Percentiles rank a stretch among this genome's conserved stretches.
Evolutionary conservation across 805 yeast species (phyloP).

Genomic region (Ogataea haglerorum): DNA sequence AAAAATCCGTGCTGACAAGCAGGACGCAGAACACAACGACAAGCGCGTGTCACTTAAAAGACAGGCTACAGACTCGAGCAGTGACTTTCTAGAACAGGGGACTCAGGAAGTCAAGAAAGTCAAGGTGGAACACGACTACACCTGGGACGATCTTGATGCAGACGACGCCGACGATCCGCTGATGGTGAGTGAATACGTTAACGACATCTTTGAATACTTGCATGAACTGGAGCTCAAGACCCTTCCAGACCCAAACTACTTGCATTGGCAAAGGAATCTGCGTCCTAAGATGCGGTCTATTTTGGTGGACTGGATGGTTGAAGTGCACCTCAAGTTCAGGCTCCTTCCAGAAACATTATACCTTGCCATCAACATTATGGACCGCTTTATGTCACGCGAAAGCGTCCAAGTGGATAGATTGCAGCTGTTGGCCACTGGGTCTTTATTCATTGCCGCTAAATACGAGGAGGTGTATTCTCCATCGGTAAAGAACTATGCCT

Average conservation of each 20-base stretch:
- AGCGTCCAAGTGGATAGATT: constrained; percentile 72
- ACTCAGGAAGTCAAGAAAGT: constrained; percentile 32
- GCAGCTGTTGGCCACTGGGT: constrained; percentile 82
- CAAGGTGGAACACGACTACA: constrained; percentile 37
- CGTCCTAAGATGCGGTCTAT: constrained; percentile 84
- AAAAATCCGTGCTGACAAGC: constrained; percentile 15
- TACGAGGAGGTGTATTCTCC: constrained; percentile 92
- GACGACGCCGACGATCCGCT: constrained; percentile 70
- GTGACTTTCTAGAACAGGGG: constrained; percentile 33
- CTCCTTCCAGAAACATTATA: constrained; percentile 82
- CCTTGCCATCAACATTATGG: constrained; percentile 82
- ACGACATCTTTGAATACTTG: constrained; percentile 78
- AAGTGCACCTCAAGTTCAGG: constrained; percentile 80
- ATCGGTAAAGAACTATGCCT: constrained; percentile 78
- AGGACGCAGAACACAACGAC: constrained; percentile 28
- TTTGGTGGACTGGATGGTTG: constrained; percentile 90
- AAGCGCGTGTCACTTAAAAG: constrained; percentile 41
- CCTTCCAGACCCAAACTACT: constrained; percentile 67
- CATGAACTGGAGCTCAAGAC: constrained; percentile 69
- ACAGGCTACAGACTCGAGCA: constrained; percentile 52
- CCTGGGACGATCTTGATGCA: constrained; percentile 72
- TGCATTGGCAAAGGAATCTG: constrained; percentile 59
- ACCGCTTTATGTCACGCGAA: constrained; percentile 75
- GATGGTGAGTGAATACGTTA: constrained; percentile 92
- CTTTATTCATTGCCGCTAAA: constrained; percentile 86